Evolutionary conservation across 805 yeast species (phyloP), one percentile per base, ranked within the genome.

Genomic region (Candida arabinofermentans): DNA sequence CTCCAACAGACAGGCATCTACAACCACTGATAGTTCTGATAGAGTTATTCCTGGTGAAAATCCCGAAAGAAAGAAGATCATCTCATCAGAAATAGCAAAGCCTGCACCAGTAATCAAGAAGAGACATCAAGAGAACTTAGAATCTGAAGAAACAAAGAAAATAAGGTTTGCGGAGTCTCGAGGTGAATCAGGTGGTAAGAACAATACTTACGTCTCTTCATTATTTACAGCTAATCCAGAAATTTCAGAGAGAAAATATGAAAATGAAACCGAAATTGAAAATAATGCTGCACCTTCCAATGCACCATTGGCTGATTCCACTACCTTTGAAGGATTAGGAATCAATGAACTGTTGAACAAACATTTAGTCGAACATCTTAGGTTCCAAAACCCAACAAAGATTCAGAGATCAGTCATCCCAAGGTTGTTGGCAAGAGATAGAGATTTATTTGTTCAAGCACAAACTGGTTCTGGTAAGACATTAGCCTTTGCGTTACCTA

Each of bases 391-490:
- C 19, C 99, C 99, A 2, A 95, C 99, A 0, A 79, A 78, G 51
- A 87, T 93, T 50, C 99, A 93, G 64, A 74, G 87, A 49, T 66
- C 83, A 5, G 93, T 85, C 0, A 69, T 89, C 8, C 96, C 98
- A 17, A 69, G 70, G 39, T 59, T 80, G 23, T 51, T 76, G 6
- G 58, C 67, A 1, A 50, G 71, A 33, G 32, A 72, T 17, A 64
- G 69, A 24, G 99, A 93, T 63, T 66, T 89, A 42, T 85, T 93
- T 51, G 85, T 93, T 36, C 95, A 89, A 58, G 96, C 99, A 0
- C 97, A 95, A 64, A 93, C 99, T 0, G 99, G 99, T 40, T 90
- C 98, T 0, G 99, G 99, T 63, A 93, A 93, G 63, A 93, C 99
- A 0, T 65, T 93, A 42, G 82, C 98, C 0, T 95, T 86, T 59